Base-by-base conservation (phyloP, 164 flowering plant genomes). In the Dillenia suffruticosa region DNA sequence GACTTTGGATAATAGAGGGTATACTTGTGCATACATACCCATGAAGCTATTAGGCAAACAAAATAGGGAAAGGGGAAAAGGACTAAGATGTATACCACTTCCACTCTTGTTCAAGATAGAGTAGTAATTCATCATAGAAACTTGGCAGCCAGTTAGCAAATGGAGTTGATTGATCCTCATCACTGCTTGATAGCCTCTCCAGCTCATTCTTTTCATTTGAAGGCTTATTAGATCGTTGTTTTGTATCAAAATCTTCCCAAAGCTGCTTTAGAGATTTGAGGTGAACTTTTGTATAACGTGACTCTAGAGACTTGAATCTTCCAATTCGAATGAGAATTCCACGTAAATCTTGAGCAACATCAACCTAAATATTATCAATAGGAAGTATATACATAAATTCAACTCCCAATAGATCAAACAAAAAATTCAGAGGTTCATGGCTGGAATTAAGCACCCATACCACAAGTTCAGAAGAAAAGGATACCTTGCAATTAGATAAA, bases 61-160 rank as follows among this genome's bases (percentile, higher is more conserved):
- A 32, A 32, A 32, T 32, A 32, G 40, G 40, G 40, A 32, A 32
- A 32, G 40, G 40, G 40, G 40, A 32, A 32, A 26, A 5, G 40
- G 40, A 6, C 40, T 32, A 6, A 32, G 11, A 19, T 64, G 11
- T 75, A 44, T 92, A 95, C 99, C 99, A 95, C 70, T 95, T 95
- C 99, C 99, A 95, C 72, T 95, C 99, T 71, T 92, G 97, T 72
- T 95, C 99, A 62, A 95, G 92, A 79, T 88, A 88, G 55, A 90
- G 95, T 15, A 95, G 84, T 73, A 90, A 74, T 70, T 92, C 97
- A 73, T 95, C 98, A 67, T 88, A 92, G 78, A 92, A 95, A 74
- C 73, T 84, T 49, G 98, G 96, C 78, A 95, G 72, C 99, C 98
- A 95, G 62, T 85, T 84, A 40, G 81, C 75, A 74, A 95, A 88